A percentile compares a stretch with the other conserved stretches of the same genome.
Evolutionary conservation across 768 basidiomycete species (phyloP).

Genomic region (Boletus insuetus): DNA sequence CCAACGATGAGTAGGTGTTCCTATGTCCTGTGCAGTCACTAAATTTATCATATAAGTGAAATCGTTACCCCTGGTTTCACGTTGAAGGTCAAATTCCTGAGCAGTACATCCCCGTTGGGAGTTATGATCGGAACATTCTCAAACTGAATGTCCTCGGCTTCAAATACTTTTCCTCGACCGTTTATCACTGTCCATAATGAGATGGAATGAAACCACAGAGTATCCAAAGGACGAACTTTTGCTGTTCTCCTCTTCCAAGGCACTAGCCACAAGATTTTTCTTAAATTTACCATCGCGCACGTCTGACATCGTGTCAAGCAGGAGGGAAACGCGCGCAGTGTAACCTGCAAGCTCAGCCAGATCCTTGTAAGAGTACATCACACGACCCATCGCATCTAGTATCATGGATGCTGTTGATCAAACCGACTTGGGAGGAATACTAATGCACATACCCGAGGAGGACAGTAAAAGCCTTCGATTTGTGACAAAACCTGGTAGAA

Average conservation of each 20-base stretch:
- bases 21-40: slow-evolving; percentile 36
- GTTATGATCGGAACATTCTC: slow-evolving; percentile 94
- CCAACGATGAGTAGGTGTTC: slow-evolving; percentile 92
- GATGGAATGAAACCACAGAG: neutral
- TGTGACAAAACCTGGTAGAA: slow-evolving; percentile 82
- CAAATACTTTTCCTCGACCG: slow-evolving; percentile 74
- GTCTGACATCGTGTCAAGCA: slow-evolving; percentile 90
- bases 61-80: slow-evolving; percentile 75
- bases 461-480: slow-evolving; percentile 87
- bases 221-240: slow-evolving; percentile 50
- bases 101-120: slow-evolving; percentile 91
- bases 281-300: slow-evolving; percentile 81
- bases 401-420: neutral
- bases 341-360: slow-evolving; percentile 94
- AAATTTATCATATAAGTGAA: neutral
- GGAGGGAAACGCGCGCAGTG: slow-evolving; percentile 83
- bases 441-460: slow-evolving; percentile 59
- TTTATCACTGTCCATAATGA: slow-evolving; percentile 57
- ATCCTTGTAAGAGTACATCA: slow-evolving; percentile 98
- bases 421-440: neutral
- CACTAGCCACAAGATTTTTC: slow-evolving; percentile 81
- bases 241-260: slow-evolving; percentile 68
- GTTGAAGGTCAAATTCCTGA: slow-evolving; percentile 81
- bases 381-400: slow-evolving; percentile 87
- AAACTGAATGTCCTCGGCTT: slow-evolving; percentile 88